These are phyloP conservation scores for Penicillium sp. DNA, from an alignment of 2,329 filamentous ascomycete species.

Conservation along the genomic window DNA sequence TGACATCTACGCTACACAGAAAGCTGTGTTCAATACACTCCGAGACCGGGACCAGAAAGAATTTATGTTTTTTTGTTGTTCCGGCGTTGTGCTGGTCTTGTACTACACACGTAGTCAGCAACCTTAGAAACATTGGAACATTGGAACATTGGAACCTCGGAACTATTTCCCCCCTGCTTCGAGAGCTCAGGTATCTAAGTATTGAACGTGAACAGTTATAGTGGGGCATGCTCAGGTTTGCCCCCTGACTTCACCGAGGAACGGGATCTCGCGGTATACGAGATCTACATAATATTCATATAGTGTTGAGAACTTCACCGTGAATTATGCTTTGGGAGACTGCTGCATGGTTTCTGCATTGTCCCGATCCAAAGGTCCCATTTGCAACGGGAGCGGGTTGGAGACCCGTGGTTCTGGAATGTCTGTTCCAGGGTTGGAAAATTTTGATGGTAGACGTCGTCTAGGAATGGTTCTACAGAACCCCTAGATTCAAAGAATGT, in stretches of 20 bases:
- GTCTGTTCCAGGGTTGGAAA: background rate
- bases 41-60: background rate
- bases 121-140: too few species aligned
- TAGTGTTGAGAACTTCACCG: background rate
- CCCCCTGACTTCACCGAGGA: too few species aligned
- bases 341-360: background rate
- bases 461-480: constrained; percentile 5
- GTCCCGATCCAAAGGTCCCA: background rate
- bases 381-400: constrained; percentile 1
- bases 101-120: too few species aligned
- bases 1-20: constrained; percentile 3
- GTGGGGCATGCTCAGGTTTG: too few species aligned
- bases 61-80: background rate
- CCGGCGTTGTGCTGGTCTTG: too few species aligned
- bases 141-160: too few species aligned
- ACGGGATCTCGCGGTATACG: too few species aligned
- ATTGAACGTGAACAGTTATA: too few species aligned
- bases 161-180: too few species aligned
- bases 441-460: background rate
- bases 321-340: background rate
- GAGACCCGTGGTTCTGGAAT: constrained; percentile 9
- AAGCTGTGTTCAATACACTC: background rate
- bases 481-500: constrained; percentile 13
- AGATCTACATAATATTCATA: too few species aligned
- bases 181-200: too few species aligned